Evolutionary conservation across 176 grass and related monocot genomes (phyloP).

Genomic region (Zea mays): Zm-B73-REFERENCE-NAM-5.0 NC_050096.1:165501501-165502000

Average conservation of each 20-base stretch:
- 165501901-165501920: neutral
- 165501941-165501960: neutral
- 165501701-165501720: neutral
- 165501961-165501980: too few relatives aligned
- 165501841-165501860: too few relatives aligned
- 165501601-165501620: neutral
- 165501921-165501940: neutral
- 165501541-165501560: slow-evolving; percentile 12
- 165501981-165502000: neutral
- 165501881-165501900: neutral
- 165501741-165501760: too few relatives aligned
- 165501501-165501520: neutral
- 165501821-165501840: too few relatives aligned
- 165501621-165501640: neutral
- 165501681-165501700: neutral
- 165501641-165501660: neutral
- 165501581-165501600: neutral
- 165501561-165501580: slow-evolving; percentile 8
- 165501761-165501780: too few relatives aligned
- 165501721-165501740: neutral
- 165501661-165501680: neutral
- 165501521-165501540: neutral
- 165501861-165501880: too few relatives aligned
- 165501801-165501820: too few relatives aligned
- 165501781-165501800: too few relatives aligned